Base-by-base conservation (phyloP, 768 basidiomycete genomes). In the Leucocoprinus leucothites region DNA sequence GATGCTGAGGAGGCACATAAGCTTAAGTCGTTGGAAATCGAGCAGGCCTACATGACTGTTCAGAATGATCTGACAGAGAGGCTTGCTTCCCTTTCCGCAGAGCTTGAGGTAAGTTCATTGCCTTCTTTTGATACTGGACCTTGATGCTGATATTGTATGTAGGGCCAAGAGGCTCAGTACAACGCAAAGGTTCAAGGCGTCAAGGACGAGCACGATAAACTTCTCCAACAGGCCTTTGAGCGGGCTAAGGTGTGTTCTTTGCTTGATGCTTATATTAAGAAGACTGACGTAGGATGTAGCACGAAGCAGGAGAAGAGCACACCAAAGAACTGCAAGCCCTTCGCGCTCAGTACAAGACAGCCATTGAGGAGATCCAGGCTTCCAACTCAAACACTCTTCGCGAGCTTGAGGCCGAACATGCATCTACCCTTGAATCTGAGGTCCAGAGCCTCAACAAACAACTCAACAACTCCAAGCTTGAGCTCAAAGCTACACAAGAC, bases 401-500 rank as follows among this genome's bases (percentile, higher is more conserved):
- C 3, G 77, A 77, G 24, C 72, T 92, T 26, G 80, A 83, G 62
- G 71, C 76, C 2, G 87, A 90, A 50, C 87, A 92, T 60, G 73
- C 78, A 35, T 78, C 78, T n/a, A 60, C 68, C 3, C 73, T 89
- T 16, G 84, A 86, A 53, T 77, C 76, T 16, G 78, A 87, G 61
- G 72, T 81, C 38, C 74, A 76, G 51, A 67, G 66, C 0, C 69
- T 86, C 19, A 82, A 85, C 69, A 91, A 91, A 72, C 79, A 80
- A 63, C 77, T 89, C 48, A 74, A 73, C 51, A 79, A 71, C 48
- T 74, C 86, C 58, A 81, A 72, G 53, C 71, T 92, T 26, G 89
- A 93, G 60, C 79, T 94, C 41, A 91, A 87, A 63, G 92, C 91
- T 13, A 91, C 92, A 0, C 83, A 86, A 63, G 91, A 94, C 58